Evolutionary conservation across 805 yeast species (phyloP), one percentile per base, ranked within the genome.

Genomic region (Kazachstania martiniae): DNA sequence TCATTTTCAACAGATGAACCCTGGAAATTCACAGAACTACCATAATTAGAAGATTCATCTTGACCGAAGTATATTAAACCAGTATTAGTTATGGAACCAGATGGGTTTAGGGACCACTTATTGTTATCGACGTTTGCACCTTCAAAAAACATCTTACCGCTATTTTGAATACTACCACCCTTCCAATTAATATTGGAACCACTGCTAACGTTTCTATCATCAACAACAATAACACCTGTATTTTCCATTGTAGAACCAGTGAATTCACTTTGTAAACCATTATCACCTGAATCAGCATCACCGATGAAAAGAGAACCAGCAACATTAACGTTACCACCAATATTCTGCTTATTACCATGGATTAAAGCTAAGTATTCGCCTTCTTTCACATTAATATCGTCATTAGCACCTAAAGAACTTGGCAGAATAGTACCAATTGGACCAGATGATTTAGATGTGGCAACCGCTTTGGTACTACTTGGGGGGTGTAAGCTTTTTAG

Each of bases 301-400:
- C 42, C 42, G 18, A 40, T 38, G 19, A 25, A 40, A 17, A 40
- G 27, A 8, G 31, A 33, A 33, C 42, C 44, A 17, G 33, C 25
- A 18, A 33, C 29, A 10, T 23, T 32, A 3, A 40, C 13, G 25
- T 29, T 29, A 12, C 21, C 18, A 15, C 24, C 12, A n/a, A 41
- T 28, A 21, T 8, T 15, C 9, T 38, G 37, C 13, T 28, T 25
- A 14, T 17, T 13, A 17, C 44, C 44, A 15, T 36, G 18, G 10
- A 34, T 24, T 15, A 41, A 27, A 16, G 40, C 42, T 6, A 41
- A 18, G 19, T 33, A 41, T 6, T 29, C 27, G 21, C 18, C 35
- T 9, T 25, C 18, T n/a, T 39, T 22, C 13, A 41, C 26, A 5
- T 29, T 23, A n/a, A 31, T 18, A 19, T 12, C 28, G 13, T 34